These are phyloP conservation scores for Didymella sp. DNA, from an alignment of 2,329 filamentous ascomycete species.

Conservation along the genomic window DNA sequence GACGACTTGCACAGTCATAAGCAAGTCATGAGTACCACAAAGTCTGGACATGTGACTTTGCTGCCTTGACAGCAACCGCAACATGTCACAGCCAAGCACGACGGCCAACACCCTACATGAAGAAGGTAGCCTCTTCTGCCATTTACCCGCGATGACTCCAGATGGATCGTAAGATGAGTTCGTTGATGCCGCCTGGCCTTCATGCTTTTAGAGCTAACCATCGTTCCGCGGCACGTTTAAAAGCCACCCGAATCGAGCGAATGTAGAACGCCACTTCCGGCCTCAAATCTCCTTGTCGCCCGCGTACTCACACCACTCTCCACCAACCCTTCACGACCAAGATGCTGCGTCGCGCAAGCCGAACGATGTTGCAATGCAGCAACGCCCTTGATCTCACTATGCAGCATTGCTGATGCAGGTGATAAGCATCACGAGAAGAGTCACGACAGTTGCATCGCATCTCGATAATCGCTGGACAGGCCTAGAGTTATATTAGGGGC, in stretches of 20 bases:
- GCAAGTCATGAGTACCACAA: background rate
- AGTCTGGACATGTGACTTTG: background rate
- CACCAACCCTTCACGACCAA: background rate
- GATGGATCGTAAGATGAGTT: slow-evolving; percentile 1
- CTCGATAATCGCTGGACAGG: slow-evolving; percentile 1
- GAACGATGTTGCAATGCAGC: slow-evolving; percentile 3
- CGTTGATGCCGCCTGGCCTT: slow-evolving; percentile 12
- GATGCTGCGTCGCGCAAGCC: background rate
- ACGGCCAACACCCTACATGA: background rate
- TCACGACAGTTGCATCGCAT: background rate
- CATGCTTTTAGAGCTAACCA: slow-evolving; percentile 5
- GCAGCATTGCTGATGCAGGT: background rate
- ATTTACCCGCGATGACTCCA: slow-evolving; percentile 4
- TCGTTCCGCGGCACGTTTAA: slow-evolving; percentile 7
- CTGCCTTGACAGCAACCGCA: background rate
- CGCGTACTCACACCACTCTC: background rate
- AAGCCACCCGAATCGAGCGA: slow-evolving; percentile 1
- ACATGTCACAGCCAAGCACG: slow-evolving; percentile 6
- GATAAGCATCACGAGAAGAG: slow-evolving; percentile 2
- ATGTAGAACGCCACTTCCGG: slow-evolving; percentile 15
- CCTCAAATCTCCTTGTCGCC: slow-evolving; percentile 11
- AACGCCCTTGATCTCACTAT: background rate
- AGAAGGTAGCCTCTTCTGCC: background rate
- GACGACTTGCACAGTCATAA: background rate
- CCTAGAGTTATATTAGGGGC: slow-evolving; percentile 16